These are phyloP conservation scores for Fusarium sublunatum DNA, from an alignment of 2,329 filamentous ascomycete species.

Conservation along the genomic window DNA sequence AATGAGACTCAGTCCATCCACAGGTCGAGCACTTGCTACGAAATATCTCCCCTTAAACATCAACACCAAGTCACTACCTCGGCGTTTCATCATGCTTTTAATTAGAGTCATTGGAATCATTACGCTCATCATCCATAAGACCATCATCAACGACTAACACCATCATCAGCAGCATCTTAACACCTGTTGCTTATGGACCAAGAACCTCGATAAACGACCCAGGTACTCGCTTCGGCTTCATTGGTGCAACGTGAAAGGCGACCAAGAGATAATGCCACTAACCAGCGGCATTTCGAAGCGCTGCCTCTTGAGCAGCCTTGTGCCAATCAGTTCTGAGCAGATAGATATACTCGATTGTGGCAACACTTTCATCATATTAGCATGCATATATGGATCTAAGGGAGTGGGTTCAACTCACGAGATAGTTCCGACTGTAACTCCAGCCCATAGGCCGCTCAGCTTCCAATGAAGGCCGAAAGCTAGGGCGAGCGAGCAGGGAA, in stretches of 20 bases:
- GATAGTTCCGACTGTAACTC: constrained; percentile 77
- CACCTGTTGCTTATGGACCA: background rate
- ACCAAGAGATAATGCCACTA: constrained; percentile 35
- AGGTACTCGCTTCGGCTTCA: background rate
- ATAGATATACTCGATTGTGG: constrained; percentile 65
- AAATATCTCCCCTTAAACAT: background rate
- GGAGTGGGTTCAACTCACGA: constrained; percentile 57
- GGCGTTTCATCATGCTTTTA: background rate
- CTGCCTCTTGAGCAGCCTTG: constrained; percentile 63
- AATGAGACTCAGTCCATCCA: constrained; percentile 1
- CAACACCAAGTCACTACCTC: background rate
- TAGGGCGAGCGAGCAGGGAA: constrained; percentile 83
- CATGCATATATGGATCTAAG: background rate
- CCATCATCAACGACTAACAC: background rate
- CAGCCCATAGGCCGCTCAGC: constrained; percentile 83
- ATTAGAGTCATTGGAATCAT: background rate
- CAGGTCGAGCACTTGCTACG: background rate
- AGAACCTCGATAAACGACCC: background rate
- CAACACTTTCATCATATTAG: constrained; percentile 56
- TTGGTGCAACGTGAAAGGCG: background rate
- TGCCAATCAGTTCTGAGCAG: constrained; percentile 66
- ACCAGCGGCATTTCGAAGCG: constrained; percentile 60
- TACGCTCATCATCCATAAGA: background rate
- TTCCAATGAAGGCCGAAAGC: constrained; percentile 83
- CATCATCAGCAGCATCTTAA: background rate